Evolutionary conservation across 768 basidiomycete species (phyloP).

Genomic region (Krasilnikovozyma curviuscula): DNA sequence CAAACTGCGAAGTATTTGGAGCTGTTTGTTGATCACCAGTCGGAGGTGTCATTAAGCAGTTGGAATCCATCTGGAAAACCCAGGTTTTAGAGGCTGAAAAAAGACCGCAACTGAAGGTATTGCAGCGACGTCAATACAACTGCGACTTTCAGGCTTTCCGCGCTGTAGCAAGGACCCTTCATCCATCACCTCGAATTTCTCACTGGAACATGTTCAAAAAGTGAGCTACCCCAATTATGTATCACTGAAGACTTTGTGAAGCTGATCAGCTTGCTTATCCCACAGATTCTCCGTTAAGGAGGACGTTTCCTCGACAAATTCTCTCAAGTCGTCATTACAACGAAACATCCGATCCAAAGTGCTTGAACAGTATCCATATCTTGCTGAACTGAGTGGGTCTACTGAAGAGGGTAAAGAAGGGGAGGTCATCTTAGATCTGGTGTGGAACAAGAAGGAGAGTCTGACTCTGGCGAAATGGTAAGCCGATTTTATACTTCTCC

Average conservation of each 20-base stretch:
- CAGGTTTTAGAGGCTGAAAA: too few relatives aligned
- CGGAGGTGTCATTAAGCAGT: too few relatives aligned
- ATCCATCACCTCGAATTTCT: background rate
- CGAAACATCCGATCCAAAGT: slow-evolving; percentile 62
- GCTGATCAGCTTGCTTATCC: background rate
- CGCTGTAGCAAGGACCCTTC: too few relatives aligned
- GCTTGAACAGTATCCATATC: slow-evolving; percentile 48
- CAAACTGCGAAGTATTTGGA: too few relatives aligned
- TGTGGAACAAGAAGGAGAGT: slow-evolving; percentile 98
- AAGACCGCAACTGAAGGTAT: too few relatives aligned
- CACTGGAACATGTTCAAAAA: slow-evolving; percentile 28
- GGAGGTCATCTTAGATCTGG: slow-evolving; percentile 53
- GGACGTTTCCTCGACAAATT: slow-evolving; percentile 76
- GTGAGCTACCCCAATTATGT: slow-evolving; percentile 13
- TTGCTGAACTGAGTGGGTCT: slow-evolving; percentile 28
- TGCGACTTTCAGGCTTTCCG: too few relatives aligned
- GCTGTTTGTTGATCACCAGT: too few relatives aligned
- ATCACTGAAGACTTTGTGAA: background rate
- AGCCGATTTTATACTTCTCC: slow-evolving; percentile 6
- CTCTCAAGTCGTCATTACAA: slow-evolving; percentile 83
- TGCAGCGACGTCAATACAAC: too few relatives aligned
- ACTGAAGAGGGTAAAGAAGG: slow-evolving; percentile 15
- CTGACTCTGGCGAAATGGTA: slow-evolving; percentile 88
- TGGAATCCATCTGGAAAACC: too few relatives aligned
- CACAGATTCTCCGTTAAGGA: slow-evolving; percentile 34